Evolutionary conservation across 2,329 filamentous ascomycete species (phyloP), one percentile per base, ranked within the genome.

Genomic region (Fusarium abutilonis): DNA sequence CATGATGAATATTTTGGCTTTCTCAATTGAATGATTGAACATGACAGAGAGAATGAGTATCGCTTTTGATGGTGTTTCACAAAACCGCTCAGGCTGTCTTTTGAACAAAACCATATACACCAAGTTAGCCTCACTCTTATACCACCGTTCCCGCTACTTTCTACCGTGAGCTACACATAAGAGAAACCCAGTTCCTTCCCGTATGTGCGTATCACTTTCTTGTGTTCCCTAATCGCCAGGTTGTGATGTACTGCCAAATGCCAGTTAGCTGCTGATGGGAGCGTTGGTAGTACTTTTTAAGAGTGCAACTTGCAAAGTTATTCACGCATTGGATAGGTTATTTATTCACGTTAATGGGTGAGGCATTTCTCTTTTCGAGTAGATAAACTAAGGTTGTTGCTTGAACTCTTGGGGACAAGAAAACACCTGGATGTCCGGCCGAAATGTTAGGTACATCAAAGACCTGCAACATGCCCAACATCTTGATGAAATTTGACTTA

Each of bases 51-150:
- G 34, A 29, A 21, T 7, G n/a, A 31, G 35, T 45, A 36, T 32
- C 29, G 29, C 19, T 51, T 39, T 28, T 29, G 15, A 41, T 34
- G 9, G 35, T 17, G 52, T 57, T 52, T 49, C 44, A 62, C 52
- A 53, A 21, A 41, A 44, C 42, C 50, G 46, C 44, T 43, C 44
- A 23, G n/a, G 17, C 15, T 32, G 19, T 43, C 36, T 32, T 31
- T 23, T 17, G 17, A 41, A 21, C 15, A 31, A 42, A 11, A n/a
- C 26, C 23, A 21, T 40, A 23, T 40, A n/a, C 11, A 14, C 11
- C 29, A 39, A 45, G 36, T 40, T 34, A 21, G 19, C 39, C 11
- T 45, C 41, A 32, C 54, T 38, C 36, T 48, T 55, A 51, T 59
- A 36, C 32, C 23, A 40, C 29, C 15, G 11, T 26, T 43, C 14